Base-by-base conservation (phyloP, 2,329 filamentous ascomycete genomes). In the Paracoccidioides lutzii region DNA sequence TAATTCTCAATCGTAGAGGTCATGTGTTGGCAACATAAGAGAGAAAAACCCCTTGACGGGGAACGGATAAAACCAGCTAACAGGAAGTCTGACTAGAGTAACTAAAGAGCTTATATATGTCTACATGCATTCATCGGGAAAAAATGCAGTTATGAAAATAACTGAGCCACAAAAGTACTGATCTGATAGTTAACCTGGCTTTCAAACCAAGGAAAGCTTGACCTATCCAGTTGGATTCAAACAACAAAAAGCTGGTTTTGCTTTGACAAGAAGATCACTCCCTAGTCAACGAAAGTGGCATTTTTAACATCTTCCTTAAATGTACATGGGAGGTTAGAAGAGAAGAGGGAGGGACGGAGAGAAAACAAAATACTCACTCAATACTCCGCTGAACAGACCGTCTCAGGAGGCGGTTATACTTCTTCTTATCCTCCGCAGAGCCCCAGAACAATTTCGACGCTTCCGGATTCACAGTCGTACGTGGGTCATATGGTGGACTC, bases 401-500 rank as follows among this genome's bases (percentile, higher is more conserved):
- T 54, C 91, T 81, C 59, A 97, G 76, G 59, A 82, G 82, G 54
- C 91, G 82, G 64, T 87, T 90, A 73, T 97, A 97, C 61, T 82
- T 73, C 71, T 90, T 95, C 67, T 87, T 87, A 54, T 91, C 85
- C 2, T 90, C 85, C 0, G 80, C 72, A 3, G 78, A 78, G 3
- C 90, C 90, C 91, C 93, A 98, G 66, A 85, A 93, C 48, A 97
- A 75, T 69, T 84, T 88, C 43, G 87, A 84, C 2, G 90, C 90
- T 64, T 95, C 90, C 0, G 84, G 86, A 60, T 95, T 85, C 41
- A 97, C 88, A 37, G 89, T 80, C 9, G 88, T 90, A 48, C 91
- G 81, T 0, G 93, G 93, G 66, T 98, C 93, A 66, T 95, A 97
- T 0, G 87, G 84, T 0, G 90, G 88, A 1, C 82, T 79, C 58